These are phyloP conservation scores for Trametopsis cervina DNA, from an alignment of 768 basidiomycete species.

Conservation along the genomic window DNA sequence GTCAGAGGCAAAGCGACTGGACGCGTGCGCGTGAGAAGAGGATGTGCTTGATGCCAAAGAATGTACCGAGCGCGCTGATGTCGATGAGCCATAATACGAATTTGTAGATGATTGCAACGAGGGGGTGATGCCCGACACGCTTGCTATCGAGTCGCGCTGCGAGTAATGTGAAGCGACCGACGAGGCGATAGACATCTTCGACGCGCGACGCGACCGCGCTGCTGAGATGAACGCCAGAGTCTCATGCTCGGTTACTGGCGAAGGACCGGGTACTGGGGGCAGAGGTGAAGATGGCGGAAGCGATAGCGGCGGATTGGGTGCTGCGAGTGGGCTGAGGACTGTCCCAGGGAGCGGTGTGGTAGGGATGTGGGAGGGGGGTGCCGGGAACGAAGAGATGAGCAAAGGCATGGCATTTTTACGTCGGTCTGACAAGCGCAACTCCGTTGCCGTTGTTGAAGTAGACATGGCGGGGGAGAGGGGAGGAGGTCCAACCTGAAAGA, in stretches of 20 bases:
- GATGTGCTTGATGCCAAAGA: conserved; percentile 23
- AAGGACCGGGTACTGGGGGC: conserved; percentile 61
- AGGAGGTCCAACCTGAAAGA: neutral
- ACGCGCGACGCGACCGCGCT: conserved; percentile 28
- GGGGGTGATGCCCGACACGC: conserved; percentile 15
- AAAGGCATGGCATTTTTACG: conserved; percentile 21
- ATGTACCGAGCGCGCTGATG: conserved; percentile 20
- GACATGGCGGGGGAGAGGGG: conserved; percentile 6
- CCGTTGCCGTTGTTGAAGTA: conserved; percentile 4
- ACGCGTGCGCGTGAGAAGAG: conserved; percentile 15
- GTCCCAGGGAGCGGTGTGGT: conserved; percentile 12
- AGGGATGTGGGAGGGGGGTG: conserved; percentile 27
- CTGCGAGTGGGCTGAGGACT: conserved; percentile 3
- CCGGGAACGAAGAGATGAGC: conserved; percentile 26
- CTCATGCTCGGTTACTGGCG: conserved; percentile 44
- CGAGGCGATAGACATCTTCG: conserved; percentile 26
- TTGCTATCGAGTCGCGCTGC: conserved; percentile 23
- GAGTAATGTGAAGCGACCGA: conserved; percentile 18
- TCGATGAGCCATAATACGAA: conserved; percentile 17
- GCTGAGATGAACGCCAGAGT: conserved; percentile 35
- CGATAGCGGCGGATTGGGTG: conserved; percentile 48
- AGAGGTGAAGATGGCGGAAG: conserved; percentile 52
- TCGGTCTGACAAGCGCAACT: conserved; percentile 11
- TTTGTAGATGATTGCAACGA: conserved; percentile 18
- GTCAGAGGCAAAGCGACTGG: conserved; percentile 8